Evolutionary conservation across 192 early-diverging fungal species (phyloP), one percentile per base, ranked within the genome.

Genomic region (Coemansia furcata): DNA sequence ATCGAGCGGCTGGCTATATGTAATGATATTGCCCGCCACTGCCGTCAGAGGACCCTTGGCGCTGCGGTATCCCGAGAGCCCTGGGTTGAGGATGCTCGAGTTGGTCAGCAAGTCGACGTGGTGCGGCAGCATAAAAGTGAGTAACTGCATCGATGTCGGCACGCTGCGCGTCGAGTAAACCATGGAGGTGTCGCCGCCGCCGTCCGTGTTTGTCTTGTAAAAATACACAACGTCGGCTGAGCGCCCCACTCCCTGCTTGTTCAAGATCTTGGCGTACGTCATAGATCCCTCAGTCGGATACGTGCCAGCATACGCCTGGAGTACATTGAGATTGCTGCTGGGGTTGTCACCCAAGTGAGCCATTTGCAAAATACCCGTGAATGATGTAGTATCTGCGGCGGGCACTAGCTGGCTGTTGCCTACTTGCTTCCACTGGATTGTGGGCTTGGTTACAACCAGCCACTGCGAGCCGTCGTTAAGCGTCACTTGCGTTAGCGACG

Each of bases 41-140:
- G 77, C 86, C 3, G 71, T 77, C 67, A 87, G 58, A 29, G 72
- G 72, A 10, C 86, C 86, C 77, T 87, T 87, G 46, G 74, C 60
- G 57, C 70, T 61, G 64, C 78, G 74, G 60, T 82, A 87, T 17
- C 84, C 84, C 10, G 63, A 64, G 10, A 73, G 71, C 3, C 63
- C 67, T 5, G 67, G 60, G 12, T 15, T 57, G n/a, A 67, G 58
- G n/a, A 65, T 10, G 10, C 57, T n/a, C n/a, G 32, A 52, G 9
- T 30, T 42, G n/a, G 52, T 17, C 38, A 76, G 60, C 10, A 61
- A 10, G 55, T 79, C 72, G n/a, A 77, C 71, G 68, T 87, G 86
- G 52, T 87, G 86, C 15, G 80, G 80, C 60, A 85, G 73, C 50
- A 73, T 60, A 47, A 87, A 65, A 49, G 77, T 65, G 44, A 85